These are phyloP conservation scores for Globisporangium alternatum DNA, from an alignment of 352 stramenopile species.

Conservation along the genomic window DNA sequence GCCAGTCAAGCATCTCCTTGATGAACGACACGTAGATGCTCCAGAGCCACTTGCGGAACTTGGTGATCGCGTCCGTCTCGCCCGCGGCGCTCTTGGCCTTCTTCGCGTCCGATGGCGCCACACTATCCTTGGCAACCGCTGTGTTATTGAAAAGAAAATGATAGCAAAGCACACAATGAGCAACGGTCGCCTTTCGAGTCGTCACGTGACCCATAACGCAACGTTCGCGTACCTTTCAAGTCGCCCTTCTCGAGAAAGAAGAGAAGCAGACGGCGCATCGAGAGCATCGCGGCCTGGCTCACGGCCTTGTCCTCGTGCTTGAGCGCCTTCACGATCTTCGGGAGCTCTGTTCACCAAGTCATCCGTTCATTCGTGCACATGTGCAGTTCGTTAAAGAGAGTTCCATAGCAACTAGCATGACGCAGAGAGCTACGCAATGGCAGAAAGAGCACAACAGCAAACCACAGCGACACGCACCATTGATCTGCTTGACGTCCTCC, in stretches of 20 bases:
- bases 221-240: slow-evolving; percentile 28
- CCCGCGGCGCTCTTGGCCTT: slow-evolving; percentile 34
- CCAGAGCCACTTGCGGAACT: slow-evolving; percentile 85
- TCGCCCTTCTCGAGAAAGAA: slow-evolving; percentile 86
- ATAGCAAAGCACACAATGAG: slow-evolving; percentile 1
- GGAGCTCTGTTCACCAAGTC: slow-evolving; percentile 36
- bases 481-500: slow-evolving; percentile 83
- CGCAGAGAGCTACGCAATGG: not conserved
- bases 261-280: slow-evolving; percentile 70
- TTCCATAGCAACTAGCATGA: not conserved
- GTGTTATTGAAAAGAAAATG: not conserved
- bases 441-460: not conserved
- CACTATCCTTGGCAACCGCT: slow-evolving; percentile 17
- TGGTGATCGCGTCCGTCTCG: slow-evolving; percentile 52
- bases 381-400: not conserved
- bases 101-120: slow-evolving; percentile 19
- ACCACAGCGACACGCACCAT: slow-evolving; percentile 31
- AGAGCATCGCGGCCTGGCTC: slow-evolving; percentile 75
- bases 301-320: slow-evolving; percentile 71
- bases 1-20: slow-evolving; percentile 80
- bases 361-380: not conserved
- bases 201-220: not conserved
- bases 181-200: not conserved
- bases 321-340: slow-evolving; percentile 72
- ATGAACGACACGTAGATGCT: slow-evolving; percentile 76